Percentiles rank a stretch among this genome's conserved stretches.
Evolutionary conservation across 2,329 filamentous ascomycete species (phyloP).

Genomic region (Albophoma yamanashiensis): DNA sequence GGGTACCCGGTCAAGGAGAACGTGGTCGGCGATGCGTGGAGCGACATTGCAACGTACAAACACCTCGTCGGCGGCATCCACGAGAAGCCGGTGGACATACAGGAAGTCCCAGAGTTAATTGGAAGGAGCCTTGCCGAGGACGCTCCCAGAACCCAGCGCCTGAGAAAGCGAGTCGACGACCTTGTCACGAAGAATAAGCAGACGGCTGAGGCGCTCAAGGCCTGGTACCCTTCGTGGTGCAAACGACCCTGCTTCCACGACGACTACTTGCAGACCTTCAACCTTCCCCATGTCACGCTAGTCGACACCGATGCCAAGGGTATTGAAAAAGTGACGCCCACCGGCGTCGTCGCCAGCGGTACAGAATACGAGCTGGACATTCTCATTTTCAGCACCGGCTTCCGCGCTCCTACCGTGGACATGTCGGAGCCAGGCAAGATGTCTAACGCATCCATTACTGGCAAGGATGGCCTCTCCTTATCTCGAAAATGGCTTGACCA

Average conservation of each 20-base stretch:
- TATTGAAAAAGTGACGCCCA: constrained; percentile 31
- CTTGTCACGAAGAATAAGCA: constrained; percentile 38
- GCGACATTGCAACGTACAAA: constrained; percentile 19
- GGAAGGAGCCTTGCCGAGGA: constrained; percentile 31
- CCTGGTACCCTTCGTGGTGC: constrained; percentile 52
- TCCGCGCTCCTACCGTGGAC: constrained; percentile 17
- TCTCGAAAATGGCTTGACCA: constrained; percentile 30
- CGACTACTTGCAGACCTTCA: constrained; percentile 48
- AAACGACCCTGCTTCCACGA: constrained; percentile 55
- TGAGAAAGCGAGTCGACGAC: constrained; percentile 35
- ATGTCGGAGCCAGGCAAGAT: constrained; percentile 14
- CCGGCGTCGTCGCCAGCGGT: constrained; percentile 34
- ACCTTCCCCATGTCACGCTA: constrained; percentile 44
- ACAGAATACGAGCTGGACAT: constrained; percentile 34
- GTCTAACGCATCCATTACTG: constrained; percentile 20
- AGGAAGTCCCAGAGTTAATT: constrained; percentile 11
- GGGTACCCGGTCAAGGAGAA: constrained; percentile 33
- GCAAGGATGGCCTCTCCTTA: constrained; percentile 31
- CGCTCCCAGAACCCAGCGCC: constrained; percentile 25
- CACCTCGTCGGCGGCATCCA: constrained; percentile 21
- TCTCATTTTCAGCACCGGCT: constrained; percentile 23
- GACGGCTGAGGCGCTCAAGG: constrained; percentile 41
- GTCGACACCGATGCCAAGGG: constrained; percentile 48
- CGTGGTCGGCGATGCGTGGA: constrained; percentile 39
- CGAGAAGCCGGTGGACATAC: constrained; percentile 6